These are phyloP conservation scores for Bipolaris sorokiniana DNA, from an alignment of 2,329 filamentous ascomycete genomes.

Conservation along the genomic window DNA sequence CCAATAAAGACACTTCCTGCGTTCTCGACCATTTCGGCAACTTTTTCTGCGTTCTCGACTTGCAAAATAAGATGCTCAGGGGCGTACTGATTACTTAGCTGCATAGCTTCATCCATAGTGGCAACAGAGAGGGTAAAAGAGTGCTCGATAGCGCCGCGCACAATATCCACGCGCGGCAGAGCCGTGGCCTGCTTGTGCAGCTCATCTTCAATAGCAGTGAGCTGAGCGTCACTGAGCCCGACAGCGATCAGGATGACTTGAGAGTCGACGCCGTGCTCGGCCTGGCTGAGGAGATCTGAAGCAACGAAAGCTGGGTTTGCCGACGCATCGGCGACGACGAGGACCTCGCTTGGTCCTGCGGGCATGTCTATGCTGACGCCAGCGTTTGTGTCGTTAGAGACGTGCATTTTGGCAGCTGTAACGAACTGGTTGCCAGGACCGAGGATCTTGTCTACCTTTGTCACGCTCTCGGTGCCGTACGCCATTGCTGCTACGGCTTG, in stretches of 20 bases:
- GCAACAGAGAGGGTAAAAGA: constrained; percentile 82
- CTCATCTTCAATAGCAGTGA: constrained; percentile 88
- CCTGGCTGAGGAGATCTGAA: constrained; percentile 91
- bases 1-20: constrained; percentile 96
- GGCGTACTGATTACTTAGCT: constrained; percentile 90
- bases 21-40: constrained; percentile 83
- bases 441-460: constrained; percentile 98
- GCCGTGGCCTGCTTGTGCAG: constrained; percentile 85
- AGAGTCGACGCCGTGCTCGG: constrained; percentile 94
- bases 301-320: constrained; percentile 95
- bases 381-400: constrained; percentile 95
- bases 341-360: constrained; percentile 91
- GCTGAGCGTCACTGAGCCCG: constrained; percentile 72
- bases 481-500: constrained; percentile 97
- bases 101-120: constrained; percentile 76
- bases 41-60: constrained; percentile 74
- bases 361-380: constrained; percentile 98
- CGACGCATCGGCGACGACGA: constrained; percentile 89
- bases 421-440: constrained; percentile 98
- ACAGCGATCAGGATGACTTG: constrained; percentile 92
- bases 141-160: constrained; percentile 87
- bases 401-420: constrained; percentile 97
- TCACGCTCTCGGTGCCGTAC: constrained; percentile 92
- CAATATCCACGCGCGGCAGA: constrained; percentile 89
- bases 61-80: constrained; percentile 97